Evolutionary conservation across 108 stramenopile genomes (phyloP), one percentile per base, ranked within the genome.

Genomic region (Skeletonema marinoi): DNA sequence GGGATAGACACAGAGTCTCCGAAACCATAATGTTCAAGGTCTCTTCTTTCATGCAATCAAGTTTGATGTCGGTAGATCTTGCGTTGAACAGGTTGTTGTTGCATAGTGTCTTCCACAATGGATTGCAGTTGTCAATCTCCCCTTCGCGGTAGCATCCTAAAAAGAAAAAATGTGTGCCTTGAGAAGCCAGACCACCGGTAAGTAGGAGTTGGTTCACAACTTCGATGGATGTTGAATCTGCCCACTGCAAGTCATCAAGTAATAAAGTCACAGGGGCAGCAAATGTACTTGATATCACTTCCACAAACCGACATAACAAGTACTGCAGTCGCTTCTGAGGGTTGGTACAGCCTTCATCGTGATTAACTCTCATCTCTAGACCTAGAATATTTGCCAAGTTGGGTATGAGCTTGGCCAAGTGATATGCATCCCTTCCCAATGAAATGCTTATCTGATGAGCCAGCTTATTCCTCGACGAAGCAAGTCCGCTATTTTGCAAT

Each of bases 241-340:
- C 35, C 35, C 35, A 36, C 7, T 36, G 82, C 14, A 83, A 14
- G 50, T 83, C 82, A 70, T 83, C 82, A 16, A 83, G 31, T 21
- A 83, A 78, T 11, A 83, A 60, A 12, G 46, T 61, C 42, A 83
- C 17, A 5, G 82, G 82, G 9, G n/a, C 42, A 36, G 30, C 32
- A 16, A 70, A 76, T 41, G 36, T 33, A n/a, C 1, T 60, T 19
- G 50, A 77, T 29, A 82, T 66, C 32, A 71, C 81, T 14, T 65
- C 70, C 0, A 82, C 69, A 66, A 70, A 70, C 29, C 33, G 63
- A 39, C 65, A 77, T 21, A 82, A 35, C 4, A 76, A 30, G 66
- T 77, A 66, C 32, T 69, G 56, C 0, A 82, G 61, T 64, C 80
- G 66, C 36, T 68, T 50, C 39, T 77, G 75, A 29, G 58, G 65